Base-by-base conservation (phyloP, 2,329 filamentous ascomycete genomes). In the Aspergillus fumigatus region DNA sequence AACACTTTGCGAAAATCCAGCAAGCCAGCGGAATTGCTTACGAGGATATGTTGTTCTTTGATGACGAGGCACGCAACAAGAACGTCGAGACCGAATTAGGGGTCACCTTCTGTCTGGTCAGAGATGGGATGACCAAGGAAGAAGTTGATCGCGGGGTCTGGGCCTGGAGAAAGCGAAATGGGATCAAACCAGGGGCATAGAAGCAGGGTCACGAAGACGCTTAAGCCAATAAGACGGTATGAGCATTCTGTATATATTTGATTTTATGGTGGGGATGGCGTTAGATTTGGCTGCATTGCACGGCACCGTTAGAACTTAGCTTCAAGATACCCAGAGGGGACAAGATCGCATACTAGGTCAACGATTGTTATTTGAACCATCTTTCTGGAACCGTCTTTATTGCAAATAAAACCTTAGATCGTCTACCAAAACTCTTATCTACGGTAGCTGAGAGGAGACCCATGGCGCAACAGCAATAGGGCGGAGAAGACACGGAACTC, bases 41-140 rank as follows among this genome's bases (percentile, higher is more conserved):
- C 67, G 83, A 88, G 61, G 90, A 97, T 50, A 96, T 97, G 88
- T 72, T 97, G 35, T 97, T 97, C 73, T 97, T 97, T 64, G 93
- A 97, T 65, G 93, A 97, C 66, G 93, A 97, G 82, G 80, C 82
- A 52, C 78, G 93, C 59, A 97, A 97, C 69, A 80, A 84, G 56
- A 92, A 97, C 69, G 93, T 96, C 0, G 84, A 88, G 74, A 75
- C 70, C 1, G 78, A 82, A 48, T 67, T 97, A 51, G 92, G 92
- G 0, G 88, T 96, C 3, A 89, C 88, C 0, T 96, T 97, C 84
- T 86, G 85, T 69, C 76, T 97, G 51, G 88, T 97, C 0, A 78
- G 83, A 55, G 88, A 96, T 70, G 92, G 92, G 0, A 85, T 96
- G 53, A 87, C 83, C 2, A 87, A 85, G 75, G 80, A 79, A 0